phyloP scores from a whole-genome alignment of 2,329 filamentous ascomycete genomes.

The Erysiphe neolycopersici region DNA sequence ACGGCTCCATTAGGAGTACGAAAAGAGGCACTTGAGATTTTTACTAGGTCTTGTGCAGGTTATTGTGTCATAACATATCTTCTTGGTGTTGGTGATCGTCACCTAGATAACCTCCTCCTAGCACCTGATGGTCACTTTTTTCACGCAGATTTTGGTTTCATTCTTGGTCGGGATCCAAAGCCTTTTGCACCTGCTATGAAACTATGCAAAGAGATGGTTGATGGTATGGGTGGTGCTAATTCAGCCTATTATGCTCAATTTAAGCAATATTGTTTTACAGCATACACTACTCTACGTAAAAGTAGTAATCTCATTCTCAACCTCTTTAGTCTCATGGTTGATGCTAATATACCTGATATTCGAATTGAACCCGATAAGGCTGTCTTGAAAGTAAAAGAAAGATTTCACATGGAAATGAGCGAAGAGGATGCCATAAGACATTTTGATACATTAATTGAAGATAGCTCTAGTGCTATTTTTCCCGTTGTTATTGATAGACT shows the following conservation, averaged over 20 bases:
- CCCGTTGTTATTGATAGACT: constrained; percentile 86
- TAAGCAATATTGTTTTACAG: constrained; percentile 87
- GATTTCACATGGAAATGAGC: constrained; percentile 71
- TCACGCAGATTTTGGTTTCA: constrained; percentile 96
- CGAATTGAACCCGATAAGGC: constrained; percentile 78
- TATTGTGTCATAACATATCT: constrained; percentile 99
- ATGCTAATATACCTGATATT: constrained; percentile 92
- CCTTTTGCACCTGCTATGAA: constrained; percentile 96
- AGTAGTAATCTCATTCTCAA: constrained; percentile 80
- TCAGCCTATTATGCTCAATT: constrained; percentile 69
- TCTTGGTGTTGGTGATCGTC: constrained; percentile 80
- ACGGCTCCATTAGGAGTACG: constrained; percentile 60
- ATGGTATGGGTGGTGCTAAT: constrained; percentile 75
- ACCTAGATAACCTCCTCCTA: constrained; percentile 83
- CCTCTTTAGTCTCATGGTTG: constrained; percentile 86
- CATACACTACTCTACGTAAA: constrained; percentile 76
- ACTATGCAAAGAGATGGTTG: constrained; percentile 91
- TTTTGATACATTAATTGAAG: constrained; percentile 73
- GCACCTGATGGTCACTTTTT: constrained; percentile 86
- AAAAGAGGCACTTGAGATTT: constrained; percentile 82
- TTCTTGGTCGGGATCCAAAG: constrained; percentile 87
- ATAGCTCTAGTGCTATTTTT: constrained; percentile 69
- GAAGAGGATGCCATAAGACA: constrained; percentile 81
- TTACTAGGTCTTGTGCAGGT: constrained; percentile 82
- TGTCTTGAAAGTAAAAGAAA: constrained; percentile 79